These are phyloP conservation scores for Goniomonas avonlea DNA, from an alignment of 78 protist species.

Conservation along the genomic window DNA sequence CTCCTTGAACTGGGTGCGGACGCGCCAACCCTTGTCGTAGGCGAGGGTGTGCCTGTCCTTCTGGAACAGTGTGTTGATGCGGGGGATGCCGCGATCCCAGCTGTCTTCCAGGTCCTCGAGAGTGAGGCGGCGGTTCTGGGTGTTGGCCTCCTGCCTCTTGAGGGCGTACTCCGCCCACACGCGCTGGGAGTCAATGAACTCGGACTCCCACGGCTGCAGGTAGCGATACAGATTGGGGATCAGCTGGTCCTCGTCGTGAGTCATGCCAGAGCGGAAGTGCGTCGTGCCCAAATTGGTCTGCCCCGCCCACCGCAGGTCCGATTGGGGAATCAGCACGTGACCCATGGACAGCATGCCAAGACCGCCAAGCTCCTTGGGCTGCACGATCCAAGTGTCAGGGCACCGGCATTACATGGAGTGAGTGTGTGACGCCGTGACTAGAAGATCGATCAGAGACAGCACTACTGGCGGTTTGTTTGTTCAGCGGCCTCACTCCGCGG, in stretches of 20 bases:
- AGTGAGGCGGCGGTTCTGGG: constrained; percentile 91
- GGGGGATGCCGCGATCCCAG: constrained; percentile 98
- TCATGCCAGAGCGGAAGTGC: constrained; percentile 94
- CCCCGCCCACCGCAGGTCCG: constrained; percentile 88
- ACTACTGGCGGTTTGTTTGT: too few relatives aligned
- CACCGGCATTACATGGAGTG: too few relatives aligned
- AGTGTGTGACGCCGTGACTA: too few relatives aligned
- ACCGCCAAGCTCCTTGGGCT: constrained; percentile 99
- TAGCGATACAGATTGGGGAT: constrained; percentile 98
- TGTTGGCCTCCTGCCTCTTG: constrained; percentile 90
- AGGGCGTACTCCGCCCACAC: constrained; percentile 98
- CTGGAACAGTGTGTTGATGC: constrained; percentile 96
- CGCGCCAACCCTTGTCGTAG: constrained; percentile 98
- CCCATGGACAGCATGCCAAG: constrained; percentile 99
- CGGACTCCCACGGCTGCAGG: constrained; percentile 98
- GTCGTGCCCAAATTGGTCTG: constrained; percentile 91
- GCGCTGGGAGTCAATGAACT: constrained; percentile 94
- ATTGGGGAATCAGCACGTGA: constrained; percentile 97
- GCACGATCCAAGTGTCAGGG: too few relatives aligned
- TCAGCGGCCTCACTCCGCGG: too few relatives aligned
- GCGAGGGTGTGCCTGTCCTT: constrained; percentile 94
- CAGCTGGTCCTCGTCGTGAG: constrained; percentile 92
- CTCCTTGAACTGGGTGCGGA: constrained; percentile 92
- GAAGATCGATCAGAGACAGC: too few relatives aligned
- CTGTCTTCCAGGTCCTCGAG: constrained; percentile 97